A percentile compares a stretch with the other conserved stretches of the same genome.
Conservation (phyloP, 148 eudicot genomes). For the Camellia japonica region DNA sequence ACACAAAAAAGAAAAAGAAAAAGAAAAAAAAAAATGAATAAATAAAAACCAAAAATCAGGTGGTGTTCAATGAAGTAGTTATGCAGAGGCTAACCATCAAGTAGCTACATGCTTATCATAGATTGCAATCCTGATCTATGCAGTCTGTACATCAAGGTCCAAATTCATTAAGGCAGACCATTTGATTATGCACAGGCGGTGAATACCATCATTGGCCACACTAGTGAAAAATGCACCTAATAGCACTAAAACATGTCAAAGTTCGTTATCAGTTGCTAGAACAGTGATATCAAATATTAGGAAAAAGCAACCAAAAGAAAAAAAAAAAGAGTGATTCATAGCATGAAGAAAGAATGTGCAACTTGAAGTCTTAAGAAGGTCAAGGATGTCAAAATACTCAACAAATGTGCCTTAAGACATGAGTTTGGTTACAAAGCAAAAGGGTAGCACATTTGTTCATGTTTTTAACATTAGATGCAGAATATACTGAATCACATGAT, state of each 20-base stretch:
- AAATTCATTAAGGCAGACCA: neutral
- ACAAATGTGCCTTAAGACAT: neutral
- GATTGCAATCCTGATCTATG: neutral
- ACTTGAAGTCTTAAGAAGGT: neutral
- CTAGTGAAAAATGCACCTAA: too few species aligned
- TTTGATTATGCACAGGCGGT: neutral
- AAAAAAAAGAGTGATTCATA: neutral
- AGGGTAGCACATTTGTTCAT: neutral
- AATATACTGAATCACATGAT: neutral
- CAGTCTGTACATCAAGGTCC: neutral
- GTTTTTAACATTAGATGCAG: neutral
- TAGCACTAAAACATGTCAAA: neutral
- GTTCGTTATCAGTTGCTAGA: neutral
- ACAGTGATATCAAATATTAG: neutral
- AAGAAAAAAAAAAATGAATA: too few species aligned
- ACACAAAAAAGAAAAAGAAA: too few species aligned
- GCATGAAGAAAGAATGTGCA: neutral
- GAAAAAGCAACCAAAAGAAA: neutral
- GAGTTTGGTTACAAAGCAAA: neutral
- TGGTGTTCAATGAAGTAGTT: neutral
- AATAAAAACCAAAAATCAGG: neutral
- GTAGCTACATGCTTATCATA: neutral
- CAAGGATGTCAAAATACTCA: neutral
- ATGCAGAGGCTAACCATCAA: neutral
- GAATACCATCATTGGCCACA: neutral